Evolutionary conservation across 805 yeast species (phyloP).

Genomic region (Metschnikowia amazonensis): DNA sequence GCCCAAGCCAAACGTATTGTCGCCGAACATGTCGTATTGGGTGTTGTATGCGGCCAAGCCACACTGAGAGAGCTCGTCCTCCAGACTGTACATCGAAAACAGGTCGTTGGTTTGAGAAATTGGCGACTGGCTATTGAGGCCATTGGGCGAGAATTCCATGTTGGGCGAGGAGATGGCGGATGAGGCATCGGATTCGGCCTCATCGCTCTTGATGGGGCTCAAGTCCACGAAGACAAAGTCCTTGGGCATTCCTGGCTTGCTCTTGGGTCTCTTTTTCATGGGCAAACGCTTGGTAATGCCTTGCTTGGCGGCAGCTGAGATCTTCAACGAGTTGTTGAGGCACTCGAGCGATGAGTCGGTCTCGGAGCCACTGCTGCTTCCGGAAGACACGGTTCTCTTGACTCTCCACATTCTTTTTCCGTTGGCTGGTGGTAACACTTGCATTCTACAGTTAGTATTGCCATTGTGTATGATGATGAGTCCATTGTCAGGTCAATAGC

Average conservation of each 20-base stretch:
- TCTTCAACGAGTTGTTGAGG: conserved; percentile 40
- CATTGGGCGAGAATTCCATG: conserved; percentile 8
- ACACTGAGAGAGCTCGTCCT: conserved; percentile 6
- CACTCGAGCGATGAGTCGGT: conserved; percentile 32
- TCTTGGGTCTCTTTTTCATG: conserved; percentile 38
- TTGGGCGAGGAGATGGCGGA: conserved; percentile 10
- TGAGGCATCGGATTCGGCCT: conserved; percentile 21
- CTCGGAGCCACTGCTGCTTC: conserved; percentile 13
- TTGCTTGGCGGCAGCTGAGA: conserved; percentile 37
- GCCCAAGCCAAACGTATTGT: conserved; percentile 25
- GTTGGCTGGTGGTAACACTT: conserved; percentile 40
- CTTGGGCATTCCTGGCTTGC: conserved; percentile 43
- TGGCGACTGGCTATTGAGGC: conserved; percentile 9
- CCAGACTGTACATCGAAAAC: background rate
- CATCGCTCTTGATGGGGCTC: conserved; percentile 35
- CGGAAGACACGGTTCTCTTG: conserved; percentile 24
- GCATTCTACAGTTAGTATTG: conserved; percentile 9
- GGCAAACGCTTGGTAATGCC: conserved; percentile 37
- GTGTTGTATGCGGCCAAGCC: conserved; percentile 7
- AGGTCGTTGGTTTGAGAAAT: conserved; percentile 11
- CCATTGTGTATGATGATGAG: background rate
- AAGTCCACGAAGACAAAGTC: conserved; percentile 45
- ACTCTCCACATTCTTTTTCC: conserved; percentile 46
- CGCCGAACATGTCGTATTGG: conserved; percentile 9
- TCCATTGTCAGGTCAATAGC: background rate